phyloP scores from a whole-genome alignment of 2,329 filamentous ascomycete species.

The Cercospora canescens region DNA sequence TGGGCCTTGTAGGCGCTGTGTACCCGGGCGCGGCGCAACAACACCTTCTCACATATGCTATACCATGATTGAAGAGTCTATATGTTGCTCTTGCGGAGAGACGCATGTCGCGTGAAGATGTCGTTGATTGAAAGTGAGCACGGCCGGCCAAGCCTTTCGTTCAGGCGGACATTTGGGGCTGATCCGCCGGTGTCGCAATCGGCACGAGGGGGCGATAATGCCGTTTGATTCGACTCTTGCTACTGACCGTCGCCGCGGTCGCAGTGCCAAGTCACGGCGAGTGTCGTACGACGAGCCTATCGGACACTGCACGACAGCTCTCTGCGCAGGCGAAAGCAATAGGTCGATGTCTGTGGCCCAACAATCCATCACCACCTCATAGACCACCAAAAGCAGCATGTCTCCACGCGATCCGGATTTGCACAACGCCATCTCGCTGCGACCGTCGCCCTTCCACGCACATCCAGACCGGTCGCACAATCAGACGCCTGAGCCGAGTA shows the following conservation, averaged over 20 bases:
- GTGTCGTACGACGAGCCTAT: background rate
- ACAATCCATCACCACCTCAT: background rate
- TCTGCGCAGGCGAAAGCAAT: background rate
- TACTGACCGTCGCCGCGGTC: background rate
- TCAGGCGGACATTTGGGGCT: background rate
- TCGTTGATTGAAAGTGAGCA: background rate
- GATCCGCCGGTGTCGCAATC: background rate
- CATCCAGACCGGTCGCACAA: slow-evolving; percentile 32
- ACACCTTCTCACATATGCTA: slow-evolving; percentile 10
- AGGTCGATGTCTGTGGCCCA: background rate
- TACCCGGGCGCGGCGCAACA: background rate
- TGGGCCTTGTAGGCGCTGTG: slow-evolving; percentile 9
- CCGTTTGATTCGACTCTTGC: background rate
- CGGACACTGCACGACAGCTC: background rate
- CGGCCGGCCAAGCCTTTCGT: background rate
- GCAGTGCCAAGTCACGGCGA: background rate
- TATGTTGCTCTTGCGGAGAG: background rate
- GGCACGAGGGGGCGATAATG: background rate
- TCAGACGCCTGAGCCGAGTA: slow-evolving; percentile 28
- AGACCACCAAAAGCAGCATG: slow-evolving; percentile 10
- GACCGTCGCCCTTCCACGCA: slow-evolving; percentile 46
- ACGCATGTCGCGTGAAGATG: background rate
- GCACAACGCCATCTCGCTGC: slow-evolving; percentile 50
- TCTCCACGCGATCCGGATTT: slow-evolving; percentile 44
- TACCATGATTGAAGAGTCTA: background rate